phyloP scores from a whole-genome alignment of 805 yeast genomes.

The Isabelozyma heimii region DNA sequence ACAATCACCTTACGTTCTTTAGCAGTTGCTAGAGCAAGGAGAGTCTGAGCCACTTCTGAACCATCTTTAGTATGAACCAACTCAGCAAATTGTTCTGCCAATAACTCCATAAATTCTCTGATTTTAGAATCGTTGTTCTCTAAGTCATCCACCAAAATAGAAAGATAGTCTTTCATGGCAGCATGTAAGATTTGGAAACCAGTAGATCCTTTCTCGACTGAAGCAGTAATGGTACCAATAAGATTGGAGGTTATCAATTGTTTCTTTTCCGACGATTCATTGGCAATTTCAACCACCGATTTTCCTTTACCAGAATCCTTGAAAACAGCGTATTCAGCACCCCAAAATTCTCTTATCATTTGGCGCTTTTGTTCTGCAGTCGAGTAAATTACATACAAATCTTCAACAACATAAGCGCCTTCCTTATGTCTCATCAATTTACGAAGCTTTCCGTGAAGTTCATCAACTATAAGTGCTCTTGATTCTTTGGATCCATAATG shows the following conservation, averaged over 20 bases:
- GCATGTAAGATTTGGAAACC: conserved; percentile 96
- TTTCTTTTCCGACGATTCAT: conserved; percentile 73
- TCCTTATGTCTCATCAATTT: conserved; percentile 95
- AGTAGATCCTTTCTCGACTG: conserved; percentile 92
- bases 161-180: conserved; percentile 86
- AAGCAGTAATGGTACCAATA: conserved; percentile 78
- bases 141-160: conserved; percentile 58
- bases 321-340: conserved; percentile 90
- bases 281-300: conserved; percentile 62
- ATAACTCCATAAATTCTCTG: conserved; percentile 76
- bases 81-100: conserved; percentile 89
- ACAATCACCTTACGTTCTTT: conserved; percentile 85
- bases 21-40: conserved; percentile 80
- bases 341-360: conserved; percentile 96
- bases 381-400: conserved; percentile 80
- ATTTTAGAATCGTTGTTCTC: conserved; percentile 53
- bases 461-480: conserved; percentile 71
- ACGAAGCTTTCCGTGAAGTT: conserved; percentile 86
- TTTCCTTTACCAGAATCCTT: conserved; percentile 67
- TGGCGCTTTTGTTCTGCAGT: conserved; percentile 81
- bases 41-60: conserved; percentile 80
- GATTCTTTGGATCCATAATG: conserved; percentile 89
- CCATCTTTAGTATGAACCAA: conserved; percentile 95
- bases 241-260: conserved; percentile 72
- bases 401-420: conserved; percentile 98